These are phyloP conservation scores for Penicillium sp. DNA, from an alignment of 2,329 filamentous ascomycete genomes.

Conservation along the genomic window DNA sequence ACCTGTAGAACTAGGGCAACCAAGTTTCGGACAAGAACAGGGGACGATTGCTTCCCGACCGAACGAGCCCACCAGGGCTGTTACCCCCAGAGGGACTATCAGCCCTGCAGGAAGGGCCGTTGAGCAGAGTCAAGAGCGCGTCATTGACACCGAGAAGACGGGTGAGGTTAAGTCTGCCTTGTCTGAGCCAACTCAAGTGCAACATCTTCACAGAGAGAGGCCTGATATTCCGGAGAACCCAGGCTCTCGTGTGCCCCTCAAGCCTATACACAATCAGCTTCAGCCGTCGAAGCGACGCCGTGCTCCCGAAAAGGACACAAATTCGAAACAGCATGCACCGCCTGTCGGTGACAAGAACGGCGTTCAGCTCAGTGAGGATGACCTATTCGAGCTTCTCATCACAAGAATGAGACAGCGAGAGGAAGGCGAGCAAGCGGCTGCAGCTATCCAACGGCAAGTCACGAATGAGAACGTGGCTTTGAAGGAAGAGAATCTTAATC, in stretches of 20 bases:
- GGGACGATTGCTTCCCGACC: too few relatives aligned
- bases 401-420: conserved; percentile 33
- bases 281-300: conserved; percentile 17
- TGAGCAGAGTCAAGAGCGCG: background rate
- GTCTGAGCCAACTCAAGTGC: background rate
- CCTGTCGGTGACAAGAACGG: background rate
- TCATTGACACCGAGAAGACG: background rate
- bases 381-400: conserved; percentile 36
- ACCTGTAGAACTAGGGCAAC: background rate
- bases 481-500: conserved; percentile 26
- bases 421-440: conserved; percentile 26
- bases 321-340: conserved; percentile 1
- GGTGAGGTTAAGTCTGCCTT: background rate
- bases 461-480: conserved; percentile 23
- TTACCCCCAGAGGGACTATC: background rate
- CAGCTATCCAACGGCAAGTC: conserved; percentile 23
- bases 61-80: background rate
- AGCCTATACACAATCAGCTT: conserved; percentile 1
- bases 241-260: background rate
- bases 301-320: background rate
- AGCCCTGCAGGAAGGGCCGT: background rate
- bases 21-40: background rate
- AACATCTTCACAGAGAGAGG: background rate
- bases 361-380: conserved; percentile 30
- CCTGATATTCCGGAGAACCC: background rate